Percentiles rank a stretch among this genome's conserved stretches.
These are phyloP conservation scores for Polyplosphaeria fusca DNA, from an alignment of 495 filamentous ascomycete species.

Conservation along the genomic window DNA sequence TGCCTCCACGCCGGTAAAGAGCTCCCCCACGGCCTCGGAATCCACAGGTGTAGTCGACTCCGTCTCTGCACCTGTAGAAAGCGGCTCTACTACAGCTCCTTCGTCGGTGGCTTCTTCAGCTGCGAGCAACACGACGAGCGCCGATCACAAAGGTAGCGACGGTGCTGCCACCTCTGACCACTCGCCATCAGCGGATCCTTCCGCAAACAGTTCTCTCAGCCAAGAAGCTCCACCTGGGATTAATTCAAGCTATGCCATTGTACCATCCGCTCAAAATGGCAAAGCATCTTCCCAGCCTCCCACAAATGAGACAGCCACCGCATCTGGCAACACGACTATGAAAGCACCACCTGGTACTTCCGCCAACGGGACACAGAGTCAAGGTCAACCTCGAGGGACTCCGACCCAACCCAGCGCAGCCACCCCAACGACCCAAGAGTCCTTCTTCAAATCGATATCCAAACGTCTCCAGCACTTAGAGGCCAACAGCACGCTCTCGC, in stretches of 20 bases:
- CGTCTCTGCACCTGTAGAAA: not conserved
- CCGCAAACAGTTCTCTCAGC: not conserved
- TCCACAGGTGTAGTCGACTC: not conserved
- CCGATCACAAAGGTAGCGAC: not conserved
- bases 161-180: not conserved
- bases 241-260: not conserved
- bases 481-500: slow-evolving; percentile 83
- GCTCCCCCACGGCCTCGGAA: not conserved
- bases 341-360: not conserved
- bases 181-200: not conserved
- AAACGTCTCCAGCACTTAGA: slow-evolving; percentile 90
- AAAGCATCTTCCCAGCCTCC: not conserved
- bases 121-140: not conserved
- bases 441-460: slow-evolving; percentile 93
- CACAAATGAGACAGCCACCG: not conserved
- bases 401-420: slow-evolving; percentile 56
- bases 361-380: slow-evolving; percentile 10
- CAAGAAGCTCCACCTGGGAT: not conserved
- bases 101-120: not conserved
- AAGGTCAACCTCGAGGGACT: slow-evolving; percentile 30
- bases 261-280: not conserved
- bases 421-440: slow-evolving; percentile 86
- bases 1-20: not conserved
- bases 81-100: not conserved
- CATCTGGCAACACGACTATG: slow-evolving; percentile 1